Evolutionary conservation across 176 grass and related monocot species (phyloP), one percentile per base, ranked within the genome.

Genomic region (Triticum dicoccoides): DNA sequence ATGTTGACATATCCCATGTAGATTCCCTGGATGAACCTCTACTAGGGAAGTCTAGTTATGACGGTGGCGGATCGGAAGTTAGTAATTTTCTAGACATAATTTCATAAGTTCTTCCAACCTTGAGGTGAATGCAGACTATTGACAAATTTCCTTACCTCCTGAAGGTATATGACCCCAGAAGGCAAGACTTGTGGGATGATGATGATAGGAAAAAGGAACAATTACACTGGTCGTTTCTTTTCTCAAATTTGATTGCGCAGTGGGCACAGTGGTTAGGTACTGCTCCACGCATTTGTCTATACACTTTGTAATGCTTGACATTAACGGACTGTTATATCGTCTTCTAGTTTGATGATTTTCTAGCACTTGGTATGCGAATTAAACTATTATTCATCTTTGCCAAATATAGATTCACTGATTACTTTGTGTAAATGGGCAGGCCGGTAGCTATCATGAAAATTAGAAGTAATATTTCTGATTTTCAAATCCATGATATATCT

Each of bases 221-320:
- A 59, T 88, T 94, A 59, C 93, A 98, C 45, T 98, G 96, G 96
- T 90, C 91, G 37, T 89, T 87, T 78, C 73, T 98, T 86, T 96
- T 98, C 73, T 94, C 96, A 58, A 92, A 81, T 87, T 88, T 98
- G 84, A 95, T 94, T 67, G 88, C 91, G 12, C 90, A 98, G 65
- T 98, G 93, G 96, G 85, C 93, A n/a, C 96, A 96, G 30, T 95
- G 93, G 96, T 69, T 98, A 84, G 96, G 96, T 98, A 98, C 68
- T 76, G 30, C 13, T 89, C 35, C 5, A 67, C 24, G 47, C 6
- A 68, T 54, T 84, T 73, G 65, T 88, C 4, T 4, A 52, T 83
- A 70, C 61, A 20, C 69, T 86, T 51, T 47, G 12, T 80, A 11
- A 34, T 9, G 5, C 67, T 58, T 85, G 30, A 64, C 5, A 17